Evolutionary conservation across 768 basidiomycete genomes (phyloP), one percentile per base, ranked within the genome.

Genomic region (Lentinula lateritia): DNA sequence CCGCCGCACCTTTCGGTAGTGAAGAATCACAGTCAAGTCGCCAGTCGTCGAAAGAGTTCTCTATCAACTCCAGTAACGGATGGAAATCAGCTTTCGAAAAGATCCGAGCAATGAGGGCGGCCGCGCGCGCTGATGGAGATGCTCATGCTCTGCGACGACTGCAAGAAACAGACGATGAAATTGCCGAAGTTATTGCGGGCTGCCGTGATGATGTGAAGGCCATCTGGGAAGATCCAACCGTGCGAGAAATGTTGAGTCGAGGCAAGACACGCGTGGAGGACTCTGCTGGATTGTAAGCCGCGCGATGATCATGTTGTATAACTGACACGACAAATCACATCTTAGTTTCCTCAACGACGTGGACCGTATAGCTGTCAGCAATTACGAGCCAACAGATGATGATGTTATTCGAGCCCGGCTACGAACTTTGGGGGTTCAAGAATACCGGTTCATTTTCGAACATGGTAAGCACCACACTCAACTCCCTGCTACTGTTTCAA

Each of bases 351-450:
- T 92, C 55, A 79, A 84, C 62, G 88, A 91, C 63, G 75, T 85
- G 13, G 82, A 84, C 2, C 83, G 90, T 42, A 84, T 92, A 57
- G 86, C 86, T 13, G 73, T 77, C 18, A 69, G 74, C n/a, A 76
- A 75, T 61, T 92, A 90, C 67, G 80, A 86, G 63, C 89, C 90
- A 1, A 85, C 80, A 2, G 90, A 90, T 64, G 81, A 88, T 57
- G 92, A 93, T 66, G 84, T 93, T 18, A 81, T 93, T 59, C 84
- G 89, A 9, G 92, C 92, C 32, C 84, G 92, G 23, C 74, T 93
- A 50, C 81, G 89, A 53, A 93, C 92, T 1, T 76, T 90, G 18
- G 90, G 90, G 41, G 83, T 92, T 8, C 88, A 91, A 70, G 90
- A 92, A 68, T 86, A 92, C 66, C 76, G 77, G 43, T 85, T 90